Base-by-base conservation (phyloP, 2,329 filamentous ascomycete genomes). In the Chaetothyriales sp. region DNA sequence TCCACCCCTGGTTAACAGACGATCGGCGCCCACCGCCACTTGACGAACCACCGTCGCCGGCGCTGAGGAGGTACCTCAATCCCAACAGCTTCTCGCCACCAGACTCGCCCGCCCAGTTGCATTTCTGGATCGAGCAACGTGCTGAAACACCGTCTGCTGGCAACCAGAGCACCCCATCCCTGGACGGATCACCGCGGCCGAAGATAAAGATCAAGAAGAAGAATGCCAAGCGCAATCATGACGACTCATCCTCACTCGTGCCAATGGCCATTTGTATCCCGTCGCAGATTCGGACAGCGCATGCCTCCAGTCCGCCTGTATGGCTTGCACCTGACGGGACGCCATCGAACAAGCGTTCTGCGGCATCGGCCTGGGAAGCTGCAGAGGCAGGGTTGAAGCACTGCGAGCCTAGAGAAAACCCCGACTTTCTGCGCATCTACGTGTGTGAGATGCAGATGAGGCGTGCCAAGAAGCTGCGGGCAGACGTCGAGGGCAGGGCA, bases 401-500 rank as follows among this genome's bases (percentile, higher is more conserved):
- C 57, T 71, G 79, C n/a, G 79, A 82, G 59, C 75, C 76, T 25
- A 69, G 79, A 48, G 79, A 82, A 60, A 82, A 82, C 62, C 70
- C 74, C 56, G 73, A 81, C 59, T 82, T 82, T 61, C 64, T 82
- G 46, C 73, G 79, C 36, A 73, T 81, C 56, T 77, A 81, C 15
- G 79, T 81, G 9, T 68, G 81, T 46, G 79, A 82, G 64, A 80
- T 81, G 78, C 81, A 81, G 62, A 82, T 82, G 79, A 73, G 78
- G 39, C 73, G 78, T 44, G 70, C 70, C 53, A 79, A 79, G 50
- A 82, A 82, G 65, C 66, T 82, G 44, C 76, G 78, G 54, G 67
- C 75, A 44, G 73, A 75, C 49, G 63, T 67, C 8, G 69, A 73
- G 15, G 76, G 77, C 18, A 70, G 72, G 55, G 79, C 79, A 22